A percentile compares a stretch with the other conserved stretches of the same genome.
Evolutionary conservation across 108 stramenopile species (phyloP).

Genomic region (Pseudonitzschia pungens): DNA sequence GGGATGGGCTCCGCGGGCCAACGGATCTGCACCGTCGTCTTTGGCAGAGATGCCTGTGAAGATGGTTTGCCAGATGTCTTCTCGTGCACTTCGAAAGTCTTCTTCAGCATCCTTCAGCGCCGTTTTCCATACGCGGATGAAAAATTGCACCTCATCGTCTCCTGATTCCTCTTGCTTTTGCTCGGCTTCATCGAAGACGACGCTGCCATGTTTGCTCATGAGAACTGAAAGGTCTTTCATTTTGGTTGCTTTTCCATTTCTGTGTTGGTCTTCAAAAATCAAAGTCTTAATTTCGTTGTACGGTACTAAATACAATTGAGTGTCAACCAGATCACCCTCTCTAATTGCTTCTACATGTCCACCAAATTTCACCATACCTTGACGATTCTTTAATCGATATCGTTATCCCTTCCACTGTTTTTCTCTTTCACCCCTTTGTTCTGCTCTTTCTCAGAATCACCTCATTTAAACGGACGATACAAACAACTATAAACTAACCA

Average conservation of each 20-base stretch:
- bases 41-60: constrained; percentile 22
- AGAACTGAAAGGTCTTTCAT: neutral
- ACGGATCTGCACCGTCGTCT: constrained; percentile 26
- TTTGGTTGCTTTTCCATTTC: neutral
- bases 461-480: too few species aligned
- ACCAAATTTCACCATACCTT: constrained; percentile 73
- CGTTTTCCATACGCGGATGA: constrained; percentile 41
- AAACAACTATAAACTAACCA: too few species aligned
- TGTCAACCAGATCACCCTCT: constrained; percentile 37
- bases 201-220: neutral
- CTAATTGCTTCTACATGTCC: constrained; percentile 58
- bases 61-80: constrained; percentile 46
- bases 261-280: constrained; percentile 36
- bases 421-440: too few species aligned
- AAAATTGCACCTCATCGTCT: constrained; percentile 1
- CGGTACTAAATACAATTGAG: constrained; percentile 51
- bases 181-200: neutral
- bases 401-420: too few species aligned
- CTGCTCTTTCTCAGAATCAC: too few species aligned
- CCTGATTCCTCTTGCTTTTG: neutral
- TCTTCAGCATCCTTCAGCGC: constrained; percentile 40
- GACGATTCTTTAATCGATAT: too few species aligned
- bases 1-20: constrained; percentile 58
- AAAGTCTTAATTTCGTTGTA: constrained; percentile 61
- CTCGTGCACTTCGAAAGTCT: constrained; percentile 54